Percentiles rank a stretch among this genome's conserved stretches.
Evolutionary conservation across 176 grass and related monocot species (phyloP).

Genomic region (Avena atlantica): DNA sequence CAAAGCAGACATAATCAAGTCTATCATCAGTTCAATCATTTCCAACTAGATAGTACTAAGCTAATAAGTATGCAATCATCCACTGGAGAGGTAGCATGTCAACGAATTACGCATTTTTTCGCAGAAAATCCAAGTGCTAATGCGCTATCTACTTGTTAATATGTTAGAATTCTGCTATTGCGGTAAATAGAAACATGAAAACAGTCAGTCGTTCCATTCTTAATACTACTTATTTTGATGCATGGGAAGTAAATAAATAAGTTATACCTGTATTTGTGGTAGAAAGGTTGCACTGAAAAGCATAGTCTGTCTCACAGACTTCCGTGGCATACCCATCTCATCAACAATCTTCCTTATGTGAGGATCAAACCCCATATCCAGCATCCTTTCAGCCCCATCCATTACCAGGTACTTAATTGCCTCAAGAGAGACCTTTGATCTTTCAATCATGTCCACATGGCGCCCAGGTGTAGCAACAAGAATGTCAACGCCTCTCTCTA

Average conservation of each 20-base stretch:
- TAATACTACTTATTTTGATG: background rate
- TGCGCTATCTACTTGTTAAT: background rate
- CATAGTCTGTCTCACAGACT: conserved; percentile 75
- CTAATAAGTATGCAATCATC: background rate
- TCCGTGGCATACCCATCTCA: conserved; percentile 70
- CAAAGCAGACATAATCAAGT: conserved; percentile 15
- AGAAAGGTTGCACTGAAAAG: conserved; percentile 97
- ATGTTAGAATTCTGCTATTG: conserved; percentile 3
- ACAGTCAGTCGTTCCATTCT: background rate
- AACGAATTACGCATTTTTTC: background rate
- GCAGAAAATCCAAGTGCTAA: conserved; percentile 5
- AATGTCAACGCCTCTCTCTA: conserved; percentile 70
- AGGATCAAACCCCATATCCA: conserved; percentile 98
- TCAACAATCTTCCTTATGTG: conserved; percentile 83
- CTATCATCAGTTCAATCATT: background rate
- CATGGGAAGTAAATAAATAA: background rate
- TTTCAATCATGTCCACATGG: conserved; percentile 73
- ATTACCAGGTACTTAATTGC: conserved; percentile 73
- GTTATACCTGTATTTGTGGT: conserved; percentile 65
- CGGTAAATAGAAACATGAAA: conserved; percentile 21
- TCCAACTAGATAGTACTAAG: background rate
- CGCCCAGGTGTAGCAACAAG: conserved; percentile 90
- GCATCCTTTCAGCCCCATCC: conserved; percentile 93
- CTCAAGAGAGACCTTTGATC: conserved; percentile 73
- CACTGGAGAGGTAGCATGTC: background rate